These are phyloP conservation scores for Ceriops tagal DNA, from an alignment of 345 rosid species.

Conservation along the genomic window DNA sequence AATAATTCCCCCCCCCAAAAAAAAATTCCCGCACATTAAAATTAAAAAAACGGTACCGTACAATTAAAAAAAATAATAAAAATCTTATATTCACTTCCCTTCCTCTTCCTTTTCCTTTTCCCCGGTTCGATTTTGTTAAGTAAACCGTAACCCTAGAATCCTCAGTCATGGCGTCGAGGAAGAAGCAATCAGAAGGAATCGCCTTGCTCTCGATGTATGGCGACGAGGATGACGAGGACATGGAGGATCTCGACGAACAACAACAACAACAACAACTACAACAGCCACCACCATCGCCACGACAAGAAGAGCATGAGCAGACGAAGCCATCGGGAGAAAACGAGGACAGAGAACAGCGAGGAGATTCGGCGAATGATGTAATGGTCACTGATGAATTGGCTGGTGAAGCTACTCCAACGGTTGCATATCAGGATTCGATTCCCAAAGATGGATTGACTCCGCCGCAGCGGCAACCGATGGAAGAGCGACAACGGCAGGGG, in stretches of 20 bases:
- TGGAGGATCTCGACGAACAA: conserved; percentile 56
- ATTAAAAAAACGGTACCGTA: no score
- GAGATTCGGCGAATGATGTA: conserved; percentile 25
- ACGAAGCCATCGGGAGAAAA: conserved; percentile 11
- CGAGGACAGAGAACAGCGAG: conserved; percentile 43
- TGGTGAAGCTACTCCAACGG: conserved; percentile 16
- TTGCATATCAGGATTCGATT: conserved; percentile 13
- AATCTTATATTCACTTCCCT: neutral
- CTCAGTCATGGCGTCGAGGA: conserved; percentile 54
- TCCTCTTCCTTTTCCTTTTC: neutral
- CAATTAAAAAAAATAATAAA: no score
- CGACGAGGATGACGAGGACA: conserved; percentile 82
- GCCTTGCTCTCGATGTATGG: conserved; percentile 72
- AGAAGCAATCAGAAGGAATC: conserved; percentile 76
- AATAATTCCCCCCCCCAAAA: no score
- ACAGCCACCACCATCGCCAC: conserved; percentile 16
- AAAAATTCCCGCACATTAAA: no score
- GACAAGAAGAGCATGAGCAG: conserved; percentile 24
- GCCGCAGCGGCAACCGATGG: conserved; percentile 21
- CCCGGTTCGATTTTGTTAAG: neutral
- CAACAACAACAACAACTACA: conserved; percentile 1
- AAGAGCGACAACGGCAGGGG: conserved; percentile 12
- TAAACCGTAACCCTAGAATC: conserved; percentile 18
- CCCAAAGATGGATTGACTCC: conserved; percentile 14
- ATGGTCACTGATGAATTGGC: conserved; percentile 21